Conservation (phyloP, 495 filamentous ascomycete species). For the Baudoinia panamericana region DNA sequence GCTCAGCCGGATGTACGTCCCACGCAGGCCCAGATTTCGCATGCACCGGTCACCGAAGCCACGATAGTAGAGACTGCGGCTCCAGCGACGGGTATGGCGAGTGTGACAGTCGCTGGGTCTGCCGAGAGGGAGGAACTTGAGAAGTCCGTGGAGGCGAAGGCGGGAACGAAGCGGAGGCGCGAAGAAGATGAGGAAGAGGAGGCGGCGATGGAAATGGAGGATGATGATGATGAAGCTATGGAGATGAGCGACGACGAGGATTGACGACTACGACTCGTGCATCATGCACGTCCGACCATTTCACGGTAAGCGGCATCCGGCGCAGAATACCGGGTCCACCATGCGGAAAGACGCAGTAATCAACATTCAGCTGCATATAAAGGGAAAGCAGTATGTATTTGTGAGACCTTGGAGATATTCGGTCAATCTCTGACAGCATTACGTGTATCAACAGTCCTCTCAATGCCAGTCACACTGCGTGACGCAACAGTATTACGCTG, state of each 20-base stretch:
- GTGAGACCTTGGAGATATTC: neutral
- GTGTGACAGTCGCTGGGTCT: slow-evolving; percentile 40
- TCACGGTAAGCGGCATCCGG: too few relatives aligned
- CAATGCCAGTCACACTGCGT: neutral
- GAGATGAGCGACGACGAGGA: slow-evolving; percentile 27
- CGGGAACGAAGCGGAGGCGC: slow-evolving; percentile 22
- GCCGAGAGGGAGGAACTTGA: too few relatives aligned
- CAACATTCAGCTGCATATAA: neutral
- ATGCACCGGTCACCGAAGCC: slow-evolving; percentile 1
- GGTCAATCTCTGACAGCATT: too few relatives aligned
- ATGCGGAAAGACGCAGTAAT: too few relatives aligned
- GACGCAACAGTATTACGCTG: neutral
- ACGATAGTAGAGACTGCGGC: too few relatives aligned
- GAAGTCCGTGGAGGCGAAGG: slow-evolving; percentile 11
- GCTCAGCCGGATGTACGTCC: neutral
- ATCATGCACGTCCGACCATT: neutral
- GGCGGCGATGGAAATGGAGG: slow-evolving; percentile 24
- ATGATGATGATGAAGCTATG: slow-evolving; percentile 28
- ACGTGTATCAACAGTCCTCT: too few relatives aligned
- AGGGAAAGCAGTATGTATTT: neutral
- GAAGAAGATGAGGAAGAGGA: slow-evolving; percentile 26
- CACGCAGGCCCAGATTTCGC: too few relatives aligned
- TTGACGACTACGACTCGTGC: slow-evolving; percentile 1
- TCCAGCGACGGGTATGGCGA: slow-evolving; percentile 15
- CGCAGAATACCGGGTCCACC: neutral